These are phyloP conservation scores for Pythium rhizo-oryzae DNA, from an alignment of 352 stramenopile species.

Conservation along the genomic window DNA sequence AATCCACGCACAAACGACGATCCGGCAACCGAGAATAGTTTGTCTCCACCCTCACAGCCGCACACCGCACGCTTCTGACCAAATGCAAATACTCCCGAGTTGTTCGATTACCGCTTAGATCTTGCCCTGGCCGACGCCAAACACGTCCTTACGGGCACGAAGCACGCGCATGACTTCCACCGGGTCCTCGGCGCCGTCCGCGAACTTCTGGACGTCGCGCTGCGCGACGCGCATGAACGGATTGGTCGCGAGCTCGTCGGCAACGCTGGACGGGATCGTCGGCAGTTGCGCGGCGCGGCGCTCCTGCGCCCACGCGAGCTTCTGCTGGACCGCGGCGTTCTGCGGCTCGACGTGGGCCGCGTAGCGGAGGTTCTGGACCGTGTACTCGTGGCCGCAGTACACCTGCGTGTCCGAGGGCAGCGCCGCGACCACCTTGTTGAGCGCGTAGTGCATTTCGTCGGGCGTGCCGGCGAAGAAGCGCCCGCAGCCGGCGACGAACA, in stretches of 20 bases:
- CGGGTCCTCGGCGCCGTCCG: slow-evolving; percentile 37
- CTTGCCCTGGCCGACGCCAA: slow-evolving; percentile 55
- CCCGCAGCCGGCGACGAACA: slow-evolving; percentile 92
- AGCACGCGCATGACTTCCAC: slow-evolving; percentile 62
- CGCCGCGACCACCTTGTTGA: slow-evolving; percentile 77
- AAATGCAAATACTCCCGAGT: no score
- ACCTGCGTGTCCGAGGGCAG: slow-evolving; percentile 76
- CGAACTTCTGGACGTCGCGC: slow-evolving; percentile 55
- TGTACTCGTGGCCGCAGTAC: slow-evolving; percentile 95
- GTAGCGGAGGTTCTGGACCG: slow-evolving; percentile 88
- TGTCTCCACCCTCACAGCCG: not conserved
- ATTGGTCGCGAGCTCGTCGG: slow-evolving; percentile 73
- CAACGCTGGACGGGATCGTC: slow-evolving; percentile 90
- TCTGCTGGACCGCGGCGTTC: slow-evolving; percentile 72
- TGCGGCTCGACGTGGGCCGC: slow-evolving; percentile 88
- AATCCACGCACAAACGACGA: not conserved
- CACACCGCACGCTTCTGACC: slow-evolving; percentile 20
- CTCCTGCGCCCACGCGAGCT: slow-evolving; percentile 58
- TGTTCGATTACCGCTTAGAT: slow-evolving; percentile 17
- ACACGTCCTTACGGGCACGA: slow-evolving; percentile 63
- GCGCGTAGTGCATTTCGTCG: slow-evolving; percentile 83
- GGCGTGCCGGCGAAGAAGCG: slow-evolving; percentile 84
- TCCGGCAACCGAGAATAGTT: not conserved
- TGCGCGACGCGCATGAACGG: slow-evolving; percentile 79
- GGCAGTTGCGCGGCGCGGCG: slow-evolving; percentile 46